Evolutionary conservation across 345 rosid species (phyloP).

Genomic region (Gossypium rotundifolium): DNA sequence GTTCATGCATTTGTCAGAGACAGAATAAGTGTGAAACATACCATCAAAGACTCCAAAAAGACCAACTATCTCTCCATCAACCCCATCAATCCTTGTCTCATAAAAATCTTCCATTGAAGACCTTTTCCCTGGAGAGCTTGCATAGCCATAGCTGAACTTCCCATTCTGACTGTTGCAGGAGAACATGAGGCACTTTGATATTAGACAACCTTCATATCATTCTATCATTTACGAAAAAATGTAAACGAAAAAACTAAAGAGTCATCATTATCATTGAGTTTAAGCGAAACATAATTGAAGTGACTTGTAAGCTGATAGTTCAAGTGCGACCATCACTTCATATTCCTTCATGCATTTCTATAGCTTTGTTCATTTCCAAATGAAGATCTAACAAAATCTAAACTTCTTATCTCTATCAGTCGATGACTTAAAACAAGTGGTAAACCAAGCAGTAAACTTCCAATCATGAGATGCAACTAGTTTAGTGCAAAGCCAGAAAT

Average conservation of each 20-base stretch:
- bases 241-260: neutral
- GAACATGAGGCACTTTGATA: conserved; percentile 10
- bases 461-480: neutral
- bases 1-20: neutral
- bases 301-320: neutral
- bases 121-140: conserved; percentile 94
- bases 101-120: conserved; percentile 98
- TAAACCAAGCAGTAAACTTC: neutral
- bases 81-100: conserved; percentile 89
- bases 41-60: conserved; percentile 99
- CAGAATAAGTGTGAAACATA: conserved; percentile 26
- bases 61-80: conserved; percentile 92
- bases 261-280: neutral
- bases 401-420: neutral
- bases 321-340: neutral
- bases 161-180: conserved; percentile 70
- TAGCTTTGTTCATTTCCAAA: neutral
- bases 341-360: neutral
- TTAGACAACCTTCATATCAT: conserved; percentile 5
- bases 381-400: neutral
- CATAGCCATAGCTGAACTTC: conserved; percentile 96
- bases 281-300: neutral
- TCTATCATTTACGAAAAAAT: neutral
- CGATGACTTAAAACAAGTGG: neutral
- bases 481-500: neutral